phyloP scores from a whole-genome alignment of 345 rosid species.

The Clarkia xantiana region DNA sequence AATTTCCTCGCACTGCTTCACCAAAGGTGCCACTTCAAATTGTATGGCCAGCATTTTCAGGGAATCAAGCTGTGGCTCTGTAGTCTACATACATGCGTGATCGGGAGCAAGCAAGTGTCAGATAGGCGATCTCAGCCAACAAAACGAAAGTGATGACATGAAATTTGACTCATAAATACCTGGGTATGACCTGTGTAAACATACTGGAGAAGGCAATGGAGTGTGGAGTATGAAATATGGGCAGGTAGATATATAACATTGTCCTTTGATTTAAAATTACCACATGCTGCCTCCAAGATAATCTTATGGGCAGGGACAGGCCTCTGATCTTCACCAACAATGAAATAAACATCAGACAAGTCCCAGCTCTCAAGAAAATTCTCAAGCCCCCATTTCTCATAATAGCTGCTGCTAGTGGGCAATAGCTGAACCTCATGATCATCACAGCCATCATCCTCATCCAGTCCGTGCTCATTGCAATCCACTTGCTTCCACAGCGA shows the following conservation, averaged over 20 bases:
- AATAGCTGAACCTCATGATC: too few relatives aligned
- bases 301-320: conserved; percentile 77
- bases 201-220: conserved; percentile 70
- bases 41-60: conserved; percentile 40
- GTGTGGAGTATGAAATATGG: conserved; percentile 38
- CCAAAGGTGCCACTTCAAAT: conserved; percentile 59
- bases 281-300: conserved; percentile 58
- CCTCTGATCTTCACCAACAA: conserved; percentile 53
- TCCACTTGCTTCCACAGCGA: conserved; percentile 81
- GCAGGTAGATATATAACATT: conserved; percentile 31
- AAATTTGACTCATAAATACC: conserved; percentile 33
- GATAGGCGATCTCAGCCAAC: neutral
- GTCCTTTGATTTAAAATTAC: conserved; percentile 39
- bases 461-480: conserved; percentile 29
- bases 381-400: conserved; percentile 71
- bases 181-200: conserved; percentile 60
- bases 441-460: conserved; percentile 32
- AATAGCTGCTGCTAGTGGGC: conserved; percentile 6
- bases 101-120: too few relatives aligned
- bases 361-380: conserved; percentile 81
- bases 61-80: conserved; percentile 51
- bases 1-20: conserved; percentile 67
- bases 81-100: conserved; percentile 38
- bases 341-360: conserved; percentile 51
- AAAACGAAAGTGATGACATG: neutral